These are phyloP conservation scores for Carallia pectinifolia DNA, from an alignment of 345 rosid species.

Conservation along the genomic window DNA sequence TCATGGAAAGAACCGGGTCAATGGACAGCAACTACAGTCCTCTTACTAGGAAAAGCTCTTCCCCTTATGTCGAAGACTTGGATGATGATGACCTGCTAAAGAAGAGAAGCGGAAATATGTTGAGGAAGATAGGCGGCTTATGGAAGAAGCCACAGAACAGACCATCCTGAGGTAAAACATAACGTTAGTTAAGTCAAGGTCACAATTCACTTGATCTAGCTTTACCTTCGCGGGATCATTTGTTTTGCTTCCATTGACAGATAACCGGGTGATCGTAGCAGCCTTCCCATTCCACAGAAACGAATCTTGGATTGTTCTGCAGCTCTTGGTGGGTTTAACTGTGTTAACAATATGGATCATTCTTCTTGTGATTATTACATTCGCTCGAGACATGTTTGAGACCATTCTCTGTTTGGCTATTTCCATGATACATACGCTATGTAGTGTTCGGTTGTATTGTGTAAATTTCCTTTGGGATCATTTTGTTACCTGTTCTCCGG, in stretches of 20 bases:
- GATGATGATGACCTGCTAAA: slow-evolving; percentile 63
- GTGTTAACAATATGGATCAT: neutral
- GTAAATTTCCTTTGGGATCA: too few species aligned
- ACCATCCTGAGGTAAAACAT: neutral
- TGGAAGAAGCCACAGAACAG: slow-evolving; percentile 82
- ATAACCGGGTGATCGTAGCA: neutral
- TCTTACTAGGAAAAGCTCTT: slow-evolving; percentile 38
- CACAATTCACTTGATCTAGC: neutral
- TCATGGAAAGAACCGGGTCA: slow-evolving; percentile 56
- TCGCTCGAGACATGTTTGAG: neutral
- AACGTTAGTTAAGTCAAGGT: neutral
- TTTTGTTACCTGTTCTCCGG: too few species aligned
- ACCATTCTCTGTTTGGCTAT: neutral
- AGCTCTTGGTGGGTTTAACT: neutral
- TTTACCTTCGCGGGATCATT: neutral
- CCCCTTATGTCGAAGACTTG: slow-evolving; percentile 62
- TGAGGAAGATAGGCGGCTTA: slow-evolving; percentile 82
- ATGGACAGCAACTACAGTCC: slow-evolving; percentile 53
- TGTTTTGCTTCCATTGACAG: slow-evolving; percentile 7
- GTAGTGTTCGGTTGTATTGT: neutral
- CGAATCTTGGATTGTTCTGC: neutral
- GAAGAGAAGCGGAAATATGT: slow-evolving; percentile 88
- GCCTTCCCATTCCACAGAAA: neutral
- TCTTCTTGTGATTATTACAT: neutral
- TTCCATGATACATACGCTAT: neutral